Conservation (phyloP, 768 basidiomycete genomes). For the Mrakia gelida region DNA sequence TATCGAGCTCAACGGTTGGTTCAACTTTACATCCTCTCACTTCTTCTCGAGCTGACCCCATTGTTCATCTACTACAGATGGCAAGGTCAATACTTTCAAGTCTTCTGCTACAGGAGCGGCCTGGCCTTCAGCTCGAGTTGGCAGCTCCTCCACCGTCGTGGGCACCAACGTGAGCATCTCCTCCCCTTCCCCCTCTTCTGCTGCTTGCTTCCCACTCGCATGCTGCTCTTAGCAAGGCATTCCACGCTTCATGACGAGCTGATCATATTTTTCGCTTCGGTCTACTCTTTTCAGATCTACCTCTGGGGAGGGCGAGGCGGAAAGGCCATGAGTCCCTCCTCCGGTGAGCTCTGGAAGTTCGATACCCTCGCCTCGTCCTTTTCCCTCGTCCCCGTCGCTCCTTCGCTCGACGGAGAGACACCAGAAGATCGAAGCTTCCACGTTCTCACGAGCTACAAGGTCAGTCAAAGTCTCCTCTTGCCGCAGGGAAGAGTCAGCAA, state of each 20-base stretch:
- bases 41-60: not conserved
- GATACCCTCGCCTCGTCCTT: not conserved
- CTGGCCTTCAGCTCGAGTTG: conserved; percentile 39
- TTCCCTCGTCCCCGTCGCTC: conserved; percentile 15
- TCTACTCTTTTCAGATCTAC: conserved; percentile 39
- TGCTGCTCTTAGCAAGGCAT: no score
- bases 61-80: not conserved
- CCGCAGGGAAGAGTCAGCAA: not conserved
- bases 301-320: conserved; percentile 53
- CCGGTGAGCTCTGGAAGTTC: conserved; percentile 22
- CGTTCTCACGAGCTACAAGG: conserved; percentile 40
- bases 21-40: no score
- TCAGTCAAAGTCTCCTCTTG: conserved; percentile 33
- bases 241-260: no score
- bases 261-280: no score
- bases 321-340: conserved; percentile 40
- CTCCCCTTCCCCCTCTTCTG: not conserved
- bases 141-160: conserved; percentile 35
- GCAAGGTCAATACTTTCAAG: conserved; percentile 14
- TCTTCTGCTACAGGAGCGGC: not conserved
- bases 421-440: conserved; percentile 48
- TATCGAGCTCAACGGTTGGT: conserved; percentile 34
- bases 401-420: conserved; percentile 35
- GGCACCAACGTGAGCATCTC: conserved; percentile 17
- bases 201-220: not conserved